Evolutionary conservation across 73 alveolate species (phyloP).

Genomic region (Paramecium sexaurelia): DNA sequence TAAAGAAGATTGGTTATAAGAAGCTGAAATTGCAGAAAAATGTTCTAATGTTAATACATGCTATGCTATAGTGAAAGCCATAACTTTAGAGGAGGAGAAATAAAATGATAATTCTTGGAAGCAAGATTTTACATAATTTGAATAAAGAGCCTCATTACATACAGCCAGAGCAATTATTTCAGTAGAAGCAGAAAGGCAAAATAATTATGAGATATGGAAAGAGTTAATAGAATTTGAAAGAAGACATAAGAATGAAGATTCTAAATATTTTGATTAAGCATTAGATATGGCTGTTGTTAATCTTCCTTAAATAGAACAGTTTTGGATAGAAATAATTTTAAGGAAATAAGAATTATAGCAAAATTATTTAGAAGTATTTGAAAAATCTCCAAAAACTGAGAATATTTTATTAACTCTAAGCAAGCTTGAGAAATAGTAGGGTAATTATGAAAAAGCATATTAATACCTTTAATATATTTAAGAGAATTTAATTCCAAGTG

Average conservation of each 20-base stretch:
- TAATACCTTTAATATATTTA: not conserved
- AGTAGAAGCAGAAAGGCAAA: slow-evolving; percentile 24
- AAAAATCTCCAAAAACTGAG: slow-evolving; percentile 73
- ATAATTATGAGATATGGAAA: slow-evolving; percentile 44
- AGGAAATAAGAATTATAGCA: slow-evolving; percentile 32
- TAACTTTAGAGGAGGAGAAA: slow-evolving; percentile 55
- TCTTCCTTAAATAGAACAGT: slow-evolving; percentile 70
- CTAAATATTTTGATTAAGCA: not conserved
- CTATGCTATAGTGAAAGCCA: slow-evolving; percentile 76
- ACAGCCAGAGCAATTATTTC: slow-evolving; percentile 49
- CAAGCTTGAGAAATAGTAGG: not conserved
- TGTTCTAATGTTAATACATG: slow-evolving; percentile 74
- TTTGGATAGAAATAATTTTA: slow-evolving; percentile 72
- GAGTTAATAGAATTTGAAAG: slow-evolving; percentile 27
- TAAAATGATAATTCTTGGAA: slow-evolving; percentile 30
- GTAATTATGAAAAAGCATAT: slow-evolving; percentile 61
- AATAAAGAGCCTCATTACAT: slow-evolving; percentile 26
- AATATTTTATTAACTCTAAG: slow-evolving; percentile 40
- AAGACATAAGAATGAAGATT: slow-evolving; percentile 16
- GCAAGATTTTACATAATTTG: not conserved
- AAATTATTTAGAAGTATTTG: slow-evolving; percentile 59
- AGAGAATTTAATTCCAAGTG: slow-evolving; percentile 40
- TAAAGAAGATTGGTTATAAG: slow-evolving; percentile 84
- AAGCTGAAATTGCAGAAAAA: slow-evolving; percentile 84
- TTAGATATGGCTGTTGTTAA: not conserved